Evolutionary conservation across 805 yeast genomes (phyloP).

Genomic region (Candida pseudofarinosa): DNA sequence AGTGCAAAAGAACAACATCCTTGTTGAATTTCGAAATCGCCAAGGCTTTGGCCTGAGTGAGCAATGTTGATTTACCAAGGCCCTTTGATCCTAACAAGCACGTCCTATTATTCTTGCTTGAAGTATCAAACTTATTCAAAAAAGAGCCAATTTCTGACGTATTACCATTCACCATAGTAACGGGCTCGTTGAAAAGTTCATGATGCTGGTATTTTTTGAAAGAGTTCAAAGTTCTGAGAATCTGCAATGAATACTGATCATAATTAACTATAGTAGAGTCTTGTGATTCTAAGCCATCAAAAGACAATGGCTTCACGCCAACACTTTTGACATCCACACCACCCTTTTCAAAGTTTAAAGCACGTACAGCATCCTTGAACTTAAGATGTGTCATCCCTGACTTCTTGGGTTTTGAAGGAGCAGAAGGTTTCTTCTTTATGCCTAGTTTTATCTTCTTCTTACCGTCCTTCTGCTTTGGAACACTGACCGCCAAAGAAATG

Average conservation of each 20-base stretch:
- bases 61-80: conserved; percentile 69
- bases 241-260: conserved; percentile 35
- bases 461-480: conserved; percentile 18
- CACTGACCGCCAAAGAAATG: conserved; percentile 11
- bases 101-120: conserved; percentile 43
- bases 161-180: conserved; percentile 52
- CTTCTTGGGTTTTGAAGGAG: conserved; percentile 22
- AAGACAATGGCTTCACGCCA: conserved; percentile 10
- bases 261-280: conserved; percentile 28
- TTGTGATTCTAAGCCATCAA: conserved; percentile 7
- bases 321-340: conserved; percentile 21
- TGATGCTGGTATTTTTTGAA: conserved; percentile 66
- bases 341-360: conserved; percentile 29
- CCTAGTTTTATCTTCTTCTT: conserved; percentile 21
- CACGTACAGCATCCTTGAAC: conserved; percentile 35
- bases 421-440: conserved; percentile 13
- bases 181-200: conserved; percentile 60
- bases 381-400: conserved; percentile 41
- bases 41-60: conserved; percentile 67
- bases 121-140: conserved; percentile 26
- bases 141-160: conserved; percentile 41
- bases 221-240: conserved; percentile 52
- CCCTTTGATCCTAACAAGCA: conserved; percentile 70
- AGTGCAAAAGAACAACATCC: conserved; percentile 52
- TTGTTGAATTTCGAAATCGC: conserved; percentile 29